Evolutionary conservation across 225 moss, liverwort and hornwort genomes (phyloP).

Genomic region (Bryoerythrophyllum caledonicum): DNA sequence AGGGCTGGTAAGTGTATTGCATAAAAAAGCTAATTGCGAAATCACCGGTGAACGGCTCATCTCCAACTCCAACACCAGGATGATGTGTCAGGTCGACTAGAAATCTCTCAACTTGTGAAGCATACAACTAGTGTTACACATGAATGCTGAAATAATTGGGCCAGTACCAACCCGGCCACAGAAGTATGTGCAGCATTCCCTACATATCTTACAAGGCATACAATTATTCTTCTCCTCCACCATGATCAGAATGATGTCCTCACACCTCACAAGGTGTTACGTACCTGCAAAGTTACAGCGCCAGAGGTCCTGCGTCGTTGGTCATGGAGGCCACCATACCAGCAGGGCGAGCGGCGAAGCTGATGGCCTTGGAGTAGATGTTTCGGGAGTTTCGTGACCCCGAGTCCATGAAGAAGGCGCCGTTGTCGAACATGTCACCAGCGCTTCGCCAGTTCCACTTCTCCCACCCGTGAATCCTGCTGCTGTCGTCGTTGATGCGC

Average conservation of each 20-base stretch:
- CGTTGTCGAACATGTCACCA: constrained; percentile 57
- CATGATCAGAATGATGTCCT: background rate
- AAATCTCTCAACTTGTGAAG: background rate
- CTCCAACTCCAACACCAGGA: constrained; percentile 50
- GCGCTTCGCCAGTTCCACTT: constrained; percentile 75
- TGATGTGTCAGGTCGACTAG: constrained; percentile 48
- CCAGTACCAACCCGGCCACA: background rate
- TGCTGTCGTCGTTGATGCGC: constrained; percentile 50
- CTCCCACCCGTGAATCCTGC: constrained; percentile 50
- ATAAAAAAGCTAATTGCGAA: background rate
- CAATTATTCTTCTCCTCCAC: background rate
- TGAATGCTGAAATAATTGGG: background rate
- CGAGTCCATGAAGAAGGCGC: constrained; percentile 63
- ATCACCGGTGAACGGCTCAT: background rate
- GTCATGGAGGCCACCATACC: constrained; percentile 59
- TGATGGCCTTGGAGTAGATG: constrained; percentile 62
- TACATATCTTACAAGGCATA: constrained; percentile 24
- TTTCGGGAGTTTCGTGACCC: constrained; percentile 41
- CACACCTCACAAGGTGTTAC: no score
- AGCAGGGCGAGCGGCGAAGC: constrained; percentile 66
- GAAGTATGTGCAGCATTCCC: constrained; percentile 10
- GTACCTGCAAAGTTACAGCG: constrained; percentile 14
- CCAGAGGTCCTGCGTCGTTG: constrained; percentile 60
- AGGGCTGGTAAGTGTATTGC: background rate
- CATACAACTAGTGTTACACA: constrained; percentile 27